Base-by-base conservation (phyloP, 192 early-diverging fungal genomes). In the Dispira simplex region DNA sequence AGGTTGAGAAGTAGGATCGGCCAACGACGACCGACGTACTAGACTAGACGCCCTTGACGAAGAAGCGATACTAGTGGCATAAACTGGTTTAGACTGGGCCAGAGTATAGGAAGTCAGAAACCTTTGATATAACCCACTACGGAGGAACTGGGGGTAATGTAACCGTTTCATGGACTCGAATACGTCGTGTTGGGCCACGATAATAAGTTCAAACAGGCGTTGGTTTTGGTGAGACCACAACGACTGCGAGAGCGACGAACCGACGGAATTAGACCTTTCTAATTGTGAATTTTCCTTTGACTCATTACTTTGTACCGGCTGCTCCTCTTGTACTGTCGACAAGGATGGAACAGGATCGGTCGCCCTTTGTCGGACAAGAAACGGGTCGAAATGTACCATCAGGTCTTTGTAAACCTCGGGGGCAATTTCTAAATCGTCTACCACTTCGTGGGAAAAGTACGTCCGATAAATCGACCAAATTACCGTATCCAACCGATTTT, bases 81-180 rank as follows among this genome's bases (percentile, higher is more conserved):
- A 39, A 39, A 6, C 1, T 4, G 32, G 32, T 39, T 39, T 39
- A 39, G 32, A 39, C 32, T 39, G 32, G 32, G 32, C 32, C 32
- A 39, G 6, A 39, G 32, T 39, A 25, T 81, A 79, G 20, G 78
- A 74, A 1, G 73, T 74, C 45, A 90, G 64, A 46, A 84, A 79
- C 44, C 82, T 75, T 64, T 82, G 77, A 53, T 86, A 90, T 2
- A 87, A 66, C 23, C 82, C 76, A 48, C 75, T 80, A 18, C 74
- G 71, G 64, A 80, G 68, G 63, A 90, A 90, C 28, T 77, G 66
- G 6, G 76, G 74, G 63, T 81, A 86, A 46, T 85, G 77, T 4
- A 75, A 72, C 14, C 49, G 56, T 56, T 80, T 72, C 79, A 92
- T 82, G 46, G 80, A 73, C 54, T 70, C 60, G 64, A 85, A 88